A percentile compares a stretch with the other conserved stretches of the same genome.
Evolutionary conservation across 345 rosid genomes (phyloP).

Genomic region (Brassica incana): DNA sequence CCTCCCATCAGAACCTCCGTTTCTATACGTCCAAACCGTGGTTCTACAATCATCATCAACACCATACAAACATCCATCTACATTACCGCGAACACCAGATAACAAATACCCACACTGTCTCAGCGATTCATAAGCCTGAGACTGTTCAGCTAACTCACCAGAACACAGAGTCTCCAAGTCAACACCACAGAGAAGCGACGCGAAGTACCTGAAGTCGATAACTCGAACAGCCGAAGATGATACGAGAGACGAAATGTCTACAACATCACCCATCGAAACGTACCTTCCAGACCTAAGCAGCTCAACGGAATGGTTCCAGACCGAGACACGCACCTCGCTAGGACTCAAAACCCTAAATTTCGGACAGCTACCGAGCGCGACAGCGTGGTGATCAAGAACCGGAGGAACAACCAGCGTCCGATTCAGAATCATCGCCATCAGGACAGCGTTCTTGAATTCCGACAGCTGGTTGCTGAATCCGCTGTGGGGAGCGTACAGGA

Average conservation of each 20-base stretch:
- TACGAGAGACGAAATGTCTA: slow-evolving; percentile 65
- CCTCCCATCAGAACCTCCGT: slow-evolving; percentile 52
- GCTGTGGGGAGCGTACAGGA: slow-evolving; percentile 86
- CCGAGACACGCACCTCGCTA: slow-evolving; percentile 54
- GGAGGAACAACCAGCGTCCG: slow-evolving; percentile 88
- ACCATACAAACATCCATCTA: slow-evolving; percentile 61
- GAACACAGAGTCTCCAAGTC: slow-evolving; percentile 51
- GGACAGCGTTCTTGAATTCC: slow-evolving; percentile 76
- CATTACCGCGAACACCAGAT: slow-evolving; percentile 67
- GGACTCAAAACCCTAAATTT: slow-evolving; percentile 74
- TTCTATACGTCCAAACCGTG: slow-evolving; percentile 75
- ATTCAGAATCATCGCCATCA: slow-evolving; percentile 70
- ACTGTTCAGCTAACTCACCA: slow-evolving; percentile 30
- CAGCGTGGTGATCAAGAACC: slow-evolving; percentile 84
- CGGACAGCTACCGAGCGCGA: slow-evolving; percentile 93
- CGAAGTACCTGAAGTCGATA: slow-evolving; percentile 78
- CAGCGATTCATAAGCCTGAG: slow-evolving; percentile 50
- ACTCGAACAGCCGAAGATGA: slow-evolving; percentile 56
- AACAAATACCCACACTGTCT: slow-evolving; percentile 65
- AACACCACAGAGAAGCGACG: slow-evolving; percentile 66
- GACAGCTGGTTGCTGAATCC: slow-evolving; percentile 96
- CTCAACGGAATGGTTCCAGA: slow-evolving; percentile 69
- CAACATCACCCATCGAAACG: slow-evolving; percentile 72
- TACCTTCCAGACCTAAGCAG: slow-evolving; percentile 68
- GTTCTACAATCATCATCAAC: slow-evolving; percentile 83